Evolutionary conservation across 2,329 filamentous ascomycete genomes (phyloP).

Genomic region (Talaromyces amestolkiae): DNA sequence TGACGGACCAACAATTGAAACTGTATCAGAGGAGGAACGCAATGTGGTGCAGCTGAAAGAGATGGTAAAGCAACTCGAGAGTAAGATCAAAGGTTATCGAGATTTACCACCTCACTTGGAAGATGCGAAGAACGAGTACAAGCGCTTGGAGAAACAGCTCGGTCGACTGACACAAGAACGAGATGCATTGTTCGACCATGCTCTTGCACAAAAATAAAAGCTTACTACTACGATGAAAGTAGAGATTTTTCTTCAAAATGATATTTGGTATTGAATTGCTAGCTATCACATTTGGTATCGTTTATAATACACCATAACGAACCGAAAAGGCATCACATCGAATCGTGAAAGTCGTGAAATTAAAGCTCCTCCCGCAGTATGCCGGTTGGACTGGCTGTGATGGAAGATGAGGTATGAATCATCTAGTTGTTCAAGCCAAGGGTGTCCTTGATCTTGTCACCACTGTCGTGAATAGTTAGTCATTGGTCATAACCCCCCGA

Average conservation of each 20-base stretch:
- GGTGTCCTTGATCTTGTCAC: constrained; percentile 46
- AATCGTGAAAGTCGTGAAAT: constrained; percentile 12
- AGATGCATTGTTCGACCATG: constrained; percentile 71
- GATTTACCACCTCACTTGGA: constrained; percentile 70
- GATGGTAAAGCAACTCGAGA: constrained; percentile 64
- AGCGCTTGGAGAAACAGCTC: constrained; percentile 64
- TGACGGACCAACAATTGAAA: constrained; percentile 41
- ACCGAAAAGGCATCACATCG: neutral
- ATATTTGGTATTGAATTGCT: constrained; percentile 9
- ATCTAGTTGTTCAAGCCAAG: constrained; percentile 36
- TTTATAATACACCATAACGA: constrained; percentile 17
- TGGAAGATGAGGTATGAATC: constrained; percentile 24
- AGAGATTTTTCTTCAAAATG: neutral
- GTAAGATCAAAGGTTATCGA: constrained; percentile 65
- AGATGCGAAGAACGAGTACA: constrained; percentile 68
- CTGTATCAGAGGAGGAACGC: constrained; percentile 59
- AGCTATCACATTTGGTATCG: constrained; percentile 18
- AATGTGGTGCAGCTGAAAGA: constrained; percentile 58
- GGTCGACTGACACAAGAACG: constrained; percentile 60
- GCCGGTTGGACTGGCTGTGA: neutral
- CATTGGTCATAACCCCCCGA: too few relatives aligned
- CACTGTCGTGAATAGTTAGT: constrained; percentile 26
- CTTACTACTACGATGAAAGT: neutral
- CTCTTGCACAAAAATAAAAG: constrained; percentile 46
- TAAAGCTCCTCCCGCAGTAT: neutral